phyloP scores from a whole-genome alignment of 2,329 filamentous ascomycete species.

The Macrophomina pseudophaseolina region DNA sequence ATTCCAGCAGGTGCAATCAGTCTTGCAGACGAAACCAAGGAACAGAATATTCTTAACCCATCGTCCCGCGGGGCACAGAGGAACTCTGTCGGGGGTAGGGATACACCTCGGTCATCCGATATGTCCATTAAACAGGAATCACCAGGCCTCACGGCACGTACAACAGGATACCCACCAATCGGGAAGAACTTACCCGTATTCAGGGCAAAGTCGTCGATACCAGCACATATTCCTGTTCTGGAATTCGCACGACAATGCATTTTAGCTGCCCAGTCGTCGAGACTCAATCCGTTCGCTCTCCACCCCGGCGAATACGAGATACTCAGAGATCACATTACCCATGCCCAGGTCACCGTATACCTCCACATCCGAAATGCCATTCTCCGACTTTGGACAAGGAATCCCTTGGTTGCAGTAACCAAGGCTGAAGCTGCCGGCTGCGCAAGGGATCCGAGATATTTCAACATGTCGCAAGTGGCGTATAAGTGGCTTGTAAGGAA shows the following conservation, averaged over 20 bases:
- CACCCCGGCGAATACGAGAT: slow-evolving; percentile 84
- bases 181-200: slow-evolving; percentile 22
- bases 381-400: slow-evolving; percentile 84
- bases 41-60: neutral
- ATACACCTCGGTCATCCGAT: slow-evolving; percentile 19
- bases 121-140: slow-evolving; percentile 25
- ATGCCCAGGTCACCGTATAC: slow-evolving; percentile 90
- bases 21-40: slow-evolving; percentile 8
- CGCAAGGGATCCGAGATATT: slow-evolving; percentile 85
- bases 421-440: slow-evolving; percentile 88
- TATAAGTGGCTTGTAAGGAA: slow-evolving; percentile 90
- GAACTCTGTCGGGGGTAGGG: neutral
- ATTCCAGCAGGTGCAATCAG: slow-evolving; percentile 3
- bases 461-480: slow-evolving; percentile 83
- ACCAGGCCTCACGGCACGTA: slow-evolving; percentile 20
- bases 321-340: slow-evolving; percentile 80
- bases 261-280: slow-evolving; percentile 83
- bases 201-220: slow-evolving; percentile 79
- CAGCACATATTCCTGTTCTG: slow-evolving; percentile 69
- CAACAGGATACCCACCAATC: slow-evolving; percentile 56
- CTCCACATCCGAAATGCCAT: slow-evolving; percentile 96
- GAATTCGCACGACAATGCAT: slow-evolving; percentile 94
- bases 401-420: slow-evolving; percentile 81
- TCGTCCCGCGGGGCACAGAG: neutral
- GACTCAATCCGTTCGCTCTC: slow-evolving; percentile 86